Percentiles rank a stretch among this genome's conserved stretches.
phyloP scores from a whole-genome alignment of 108 stramenopile species.

The Cylindrotheca closterium region DNA sequence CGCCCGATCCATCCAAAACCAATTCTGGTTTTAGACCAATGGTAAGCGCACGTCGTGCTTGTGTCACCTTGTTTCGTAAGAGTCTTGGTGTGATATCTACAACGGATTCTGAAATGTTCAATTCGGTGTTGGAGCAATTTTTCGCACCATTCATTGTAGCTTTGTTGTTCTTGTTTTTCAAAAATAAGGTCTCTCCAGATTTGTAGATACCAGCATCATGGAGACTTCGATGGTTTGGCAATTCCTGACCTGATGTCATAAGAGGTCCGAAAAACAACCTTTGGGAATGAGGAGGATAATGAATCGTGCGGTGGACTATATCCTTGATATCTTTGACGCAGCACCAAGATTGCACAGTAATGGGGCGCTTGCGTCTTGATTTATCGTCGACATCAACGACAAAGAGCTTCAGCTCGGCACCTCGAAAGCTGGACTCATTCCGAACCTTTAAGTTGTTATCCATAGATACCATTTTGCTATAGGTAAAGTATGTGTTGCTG shows the following conservation, averaged over 20 bases:
- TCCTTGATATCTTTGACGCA: conserved; percentile 87
- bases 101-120: conserved; percentile 69
- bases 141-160: conserved; percentile 23
- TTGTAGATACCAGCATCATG: conserved; percentile 86
- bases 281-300: conserved; percentile 67
- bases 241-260: conserved; percentile 54
- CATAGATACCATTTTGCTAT: conserved; percentile 15
- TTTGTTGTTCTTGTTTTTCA: conserved; percentile 52
- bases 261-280: conserved; percentile 78
- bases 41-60: conserved; percentile 63
- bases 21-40: conserved; percentile 86
- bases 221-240: conserved; percentile 82
- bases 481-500: conserved; percentile 12
- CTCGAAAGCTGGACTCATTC: conserved; percentile 16
- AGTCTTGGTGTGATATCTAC: conserved; percentile 58
- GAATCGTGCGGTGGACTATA: conserved; percentile 54
- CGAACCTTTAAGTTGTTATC: conserved; percentile 18
- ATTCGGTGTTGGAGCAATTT: conserved; percentile 43
- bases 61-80: conserved; percentile 56
- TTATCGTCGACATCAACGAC: conserved; percentile 74
- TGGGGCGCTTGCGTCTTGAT: conserved; percentile 63
- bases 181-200: conserved; percentile 75
- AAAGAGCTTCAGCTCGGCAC: conserved; percentile 75
- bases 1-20: conserved; percentile 93
- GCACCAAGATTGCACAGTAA: conserved; percentile 80